Conservation (phyloP, 2,329 filamentous ascomycete species). For the Pseudocercospora fijiensis region DNA sequence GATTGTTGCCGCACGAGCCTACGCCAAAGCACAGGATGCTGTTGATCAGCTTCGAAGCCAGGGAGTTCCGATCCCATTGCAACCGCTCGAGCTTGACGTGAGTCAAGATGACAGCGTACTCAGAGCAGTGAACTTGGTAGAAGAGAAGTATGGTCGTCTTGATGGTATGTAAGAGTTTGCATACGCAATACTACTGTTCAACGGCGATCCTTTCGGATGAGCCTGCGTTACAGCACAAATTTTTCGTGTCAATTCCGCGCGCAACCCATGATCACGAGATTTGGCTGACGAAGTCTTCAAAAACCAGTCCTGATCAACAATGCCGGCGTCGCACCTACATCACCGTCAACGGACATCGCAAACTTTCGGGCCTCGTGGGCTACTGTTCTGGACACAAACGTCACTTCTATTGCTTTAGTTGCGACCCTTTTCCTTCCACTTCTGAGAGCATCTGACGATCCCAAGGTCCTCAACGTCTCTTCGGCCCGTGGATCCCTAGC, state of each 20-base stretch:
- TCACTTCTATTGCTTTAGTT: conserved; percentile 46
- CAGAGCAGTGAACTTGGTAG: conserved; percentile 26
- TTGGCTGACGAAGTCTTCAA: background rate
- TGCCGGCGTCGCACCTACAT: conserved; percentile 37
- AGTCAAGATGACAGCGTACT: conserved; percentile 33
- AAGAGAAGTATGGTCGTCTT: conserved; percentile 29
- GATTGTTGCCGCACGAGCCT: conserved; percentile 35
- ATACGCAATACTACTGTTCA: background rate
- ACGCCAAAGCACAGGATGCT: conserved; percentile 33
- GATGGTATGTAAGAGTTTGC: conserved; percentile 25
- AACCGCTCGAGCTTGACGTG: conserved; percentile 35
- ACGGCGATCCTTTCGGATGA: background rate
- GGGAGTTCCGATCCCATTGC: conserved; percentile 26
- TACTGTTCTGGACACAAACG: conserved; percentile 37
- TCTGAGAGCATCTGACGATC: conserved; percentile 26
- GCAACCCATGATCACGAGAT: background rate
- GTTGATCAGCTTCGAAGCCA: conserved; percentile 27
- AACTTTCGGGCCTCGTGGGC: background rate
- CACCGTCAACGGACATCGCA: conserved; percentile 18
- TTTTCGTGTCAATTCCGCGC: background rate
- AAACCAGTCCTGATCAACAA: conserved; percentile 44
- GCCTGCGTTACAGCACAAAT: background rate
- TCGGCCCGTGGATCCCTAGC: conserved; percentile 35
- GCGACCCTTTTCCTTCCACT: conserved; percentile 36
- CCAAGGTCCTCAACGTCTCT: conserved; percentile 40